Percentiles rank a stretch among this genome's conserved stretches.
phyloP scores from a whole-genome alignment of 1,284 basidiomycete genomes.

The Marasmius fiardii region DNA sequence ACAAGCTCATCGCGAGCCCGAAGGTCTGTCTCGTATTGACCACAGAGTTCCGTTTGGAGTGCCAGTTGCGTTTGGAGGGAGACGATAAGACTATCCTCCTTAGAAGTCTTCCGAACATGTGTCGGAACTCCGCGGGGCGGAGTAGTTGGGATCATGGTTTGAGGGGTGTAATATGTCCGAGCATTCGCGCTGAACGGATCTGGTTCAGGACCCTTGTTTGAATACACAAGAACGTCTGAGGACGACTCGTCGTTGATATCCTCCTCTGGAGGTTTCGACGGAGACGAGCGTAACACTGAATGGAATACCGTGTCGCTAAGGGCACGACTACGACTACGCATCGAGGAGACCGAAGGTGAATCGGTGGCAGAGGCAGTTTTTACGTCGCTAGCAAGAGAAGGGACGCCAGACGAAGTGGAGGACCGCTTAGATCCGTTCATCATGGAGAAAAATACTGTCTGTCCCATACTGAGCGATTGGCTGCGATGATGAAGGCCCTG shows the following conservation, averaged over 20 bases:
- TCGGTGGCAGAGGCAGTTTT: constrained; percentile 21
- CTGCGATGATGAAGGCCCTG: constrained; percentile 42
- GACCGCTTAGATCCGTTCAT: constrained; percentile 20
- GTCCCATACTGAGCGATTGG: constrained; percentile 61
- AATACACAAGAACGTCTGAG: constrained; percentile 43
- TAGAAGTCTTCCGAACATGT: constrained; percentile 59
- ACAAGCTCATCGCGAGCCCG: constrained; percentile 68
- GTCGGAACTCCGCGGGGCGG: constrained; percentile 47
- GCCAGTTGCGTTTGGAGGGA: constrained; percentile 69
- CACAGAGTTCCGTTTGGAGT: constrained; percentile 63
- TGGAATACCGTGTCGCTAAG: constrained; percentile 63
- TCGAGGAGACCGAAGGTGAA: constrained; percentile 25
- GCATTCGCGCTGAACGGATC: constrained; percentile 72
- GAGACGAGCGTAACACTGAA: constrained; percentile 38
- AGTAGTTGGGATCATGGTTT: constrained; percentile 63
- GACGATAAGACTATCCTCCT: constrained; percentile 66
- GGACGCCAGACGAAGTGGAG: constrained; percentile 20
- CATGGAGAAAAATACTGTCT: constrained; percentile 54
- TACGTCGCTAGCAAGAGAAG: constrained; percentile 16
- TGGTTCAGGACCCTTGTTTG: constrained; percentile 40
- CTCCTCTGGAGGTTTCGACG: constrained; percentile 41
- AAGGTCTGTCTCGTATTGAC: constrained; percentile 72
- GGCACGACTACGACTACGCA: constrained; percentile 46
- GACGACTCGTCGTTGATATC: constrained; percentile 59
- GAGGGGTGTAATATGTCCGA: constrained; percentile 73